Evolutionary conservation across 2,329 filamentous ascomycete species (phyloP).

Genomic region (Xylaria hypoxylon): DNA sequence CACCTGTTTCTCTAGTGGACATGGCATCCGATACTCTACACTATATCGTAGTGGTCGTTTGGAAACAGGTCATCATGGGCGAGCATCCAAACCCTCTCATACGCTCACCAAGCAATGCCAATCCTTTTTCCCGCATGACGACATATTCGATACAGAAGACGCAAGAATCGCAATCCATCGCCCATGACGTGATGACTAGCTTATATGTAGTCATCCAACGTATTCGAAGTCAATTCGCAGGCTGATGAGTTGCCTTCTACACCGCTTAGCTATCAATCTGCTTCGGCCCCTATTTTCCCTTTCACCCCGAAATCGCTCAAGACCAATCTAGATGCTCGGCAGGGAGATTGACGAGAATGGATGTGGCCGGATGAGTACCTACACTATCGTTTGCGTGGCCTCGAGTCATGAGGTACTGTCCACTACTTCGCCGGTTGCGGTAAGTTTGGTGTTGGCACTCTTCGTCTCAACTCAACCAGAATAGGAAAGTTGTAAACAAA

Average conservation of each 20-base stretch:
- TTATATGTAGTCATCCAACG: conserved; percentile 35
- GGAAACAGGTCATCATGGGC: background rate
- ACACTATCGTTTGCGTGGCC: background rate
- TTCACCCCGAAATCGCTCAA: conserved; percentile 19
- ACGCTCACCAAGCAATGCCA: background rate
- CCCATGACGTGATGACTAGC: conserved; percentile 37
- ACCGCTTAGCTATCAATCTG: conserved; percentile 28
- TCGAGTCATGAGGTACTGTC: background rate
- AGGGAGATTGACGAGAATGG: background rate
- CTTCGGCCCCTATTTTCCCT: conserved; percentile 22
- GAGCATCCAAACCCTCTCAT: background rate
- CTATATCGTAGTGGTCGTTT: background rate
- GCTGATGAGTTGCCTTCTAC: conserved; percentile 10
- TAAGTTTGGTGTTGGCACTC: background rate
- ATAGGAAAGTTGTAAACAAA: background rate
- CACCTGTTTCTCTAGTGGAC: background rate
- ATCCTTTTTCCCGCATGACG: conserved; percentile 25
- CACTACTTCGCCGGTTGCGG: conserved; percentile 12
- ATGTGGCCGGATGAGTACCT: conserved; percentile 3
- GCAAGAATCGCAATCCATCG: conserved; percentile 29
- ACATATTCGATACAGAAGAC: conserved; percentile 30
- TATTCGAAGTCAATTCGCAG: conserved; percentile 29
- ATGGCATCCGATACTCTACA: background rate
- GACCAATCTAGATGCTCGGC: conserved; percentile 23
- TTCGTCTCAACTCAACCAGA: background rate